Conservation (phyloP, 2,329 filamentous ascomycete genomes). For the Colletotrichum melonis region DNA sequence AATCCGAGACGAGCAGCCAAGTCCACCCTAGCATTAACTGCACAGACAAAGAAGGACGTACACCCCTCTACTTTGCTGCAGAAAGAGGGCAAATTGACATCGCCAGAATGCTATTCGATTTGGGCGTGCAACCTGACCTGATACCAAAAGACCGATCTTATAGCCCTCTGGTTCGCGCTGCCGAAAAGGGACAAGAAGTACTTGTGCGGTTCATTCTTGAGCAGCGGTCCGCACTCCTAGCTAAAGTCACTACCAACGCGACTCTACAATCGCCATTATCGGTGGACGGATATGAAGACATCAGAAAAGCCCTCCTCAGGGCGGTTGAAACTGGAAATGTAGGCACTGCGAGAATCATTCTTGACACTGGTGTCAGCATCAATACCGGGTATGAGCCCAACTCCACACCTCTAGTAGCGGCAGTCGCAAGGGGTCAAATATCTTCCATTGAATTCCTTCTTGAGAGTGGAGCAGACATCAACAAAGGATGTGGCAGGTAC, state of each 20-base stretch:
- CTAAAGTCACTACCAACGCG: no score
- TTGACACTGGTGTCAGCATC: no score
- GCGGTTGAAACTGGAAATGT: no score
- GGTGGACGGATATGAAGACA: not conserved
- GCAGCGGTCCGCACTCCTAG: not conserved
- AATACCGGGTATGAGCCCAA: no score
- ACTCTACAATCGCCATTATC: not conserved
- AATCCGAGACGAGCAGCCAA: not conserved
- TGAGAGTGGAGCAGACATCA: no score
- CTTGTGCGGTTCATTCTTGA: not conserved
- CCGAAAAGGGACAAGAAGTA: not conserved
- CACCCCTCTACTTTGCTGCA: not conserved
- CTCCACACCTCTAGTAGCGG: no score
- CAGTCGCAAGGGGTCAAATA: no score
- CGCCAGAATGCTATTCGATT: fast-evolving
- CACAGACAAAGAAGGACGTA: not conserved
- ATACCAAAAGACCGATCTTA: fast-evolving
- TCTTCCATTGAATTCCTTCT: no score
- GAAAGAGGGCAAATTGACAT: fast-evolving
- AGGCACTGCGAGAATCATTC: no score
- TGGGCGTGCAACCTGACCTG: fast-evolving
- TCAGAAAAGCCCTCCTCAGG: no score
- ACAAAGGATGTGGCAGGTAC: no score
- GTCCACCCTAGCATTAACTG: not conserved
- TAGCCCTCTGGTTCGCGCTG: not conserved